A percentile compares a stretch with the other conserved stretches of the same genome.
Evolutionary conservation across 2,329 filamentous ascomycete species (phyloP).

Genomic region (Raffaelea deltoideospora): DNA sequence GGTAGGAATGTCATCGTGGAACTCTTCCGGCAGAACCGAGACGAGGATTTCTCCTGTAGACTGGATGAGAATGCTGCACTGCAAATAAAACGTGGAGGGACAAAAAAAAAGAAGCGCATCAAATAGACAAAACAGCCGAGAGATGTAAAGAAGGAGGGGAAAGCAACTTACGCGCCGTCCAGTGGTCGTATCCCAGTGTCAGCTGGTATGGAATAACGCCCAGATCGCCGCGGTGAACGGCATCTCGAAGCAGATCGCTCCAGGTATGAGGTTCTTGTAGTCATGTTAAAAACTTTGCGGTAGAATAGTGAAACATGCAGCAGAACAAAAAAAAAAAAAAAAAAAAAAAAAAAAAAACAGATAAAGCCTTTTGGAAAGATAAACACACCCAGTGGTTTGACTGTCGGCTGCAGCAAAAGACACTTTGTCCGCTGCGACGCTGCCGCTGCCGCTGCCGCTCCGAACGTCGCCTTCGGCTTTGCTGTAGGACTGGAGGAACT

Average conservation of each 20-base stretch:
- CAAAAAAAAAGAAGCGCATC: too few species aligned
- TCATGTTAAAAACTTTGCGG: background rate
- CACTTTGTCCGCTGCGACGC: constrained; percentile 30
- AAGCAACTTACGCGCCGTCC: constrained; percentile 53
- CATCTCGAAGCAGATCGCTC: constrained; percentile 53
- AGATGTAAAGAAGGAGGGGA: too few species aligned
- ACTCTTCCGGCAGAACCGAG: constrained; percentile 64
- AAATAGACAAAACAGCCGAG: too few species aligned
- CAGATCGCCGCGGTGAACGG: constrained; percentile 53
- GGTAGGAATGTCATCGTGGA: constrained; percentile 65
- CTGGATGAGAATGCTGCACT: too few species aligned
- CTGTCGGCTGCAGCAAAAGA: constrained; percentile 39
- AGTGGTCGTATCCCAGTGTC: constrained; percentile 68
- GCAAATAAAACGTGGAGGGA: too few species aligned
- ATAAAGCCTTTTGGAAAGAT: too few species aligned
- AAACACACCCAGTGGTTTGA: constrained; percentile 35
- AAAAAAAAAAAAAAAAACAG: too few species aligned
- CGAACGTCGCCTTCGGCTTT: constrained; percentile 24
- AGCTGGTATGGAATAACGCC: constrained; percentile 62
- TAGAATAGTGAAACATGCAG: background rate
- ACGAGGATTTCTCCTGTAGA: constrained; percentile 66
- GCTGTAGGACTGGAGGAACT: too few species aligned
- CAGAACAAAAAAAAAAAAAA: too few species aligned
- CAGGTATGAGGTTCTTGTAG: constrained; percentile 53
- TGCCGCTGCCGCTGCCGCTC: background rate